Conservation (phyloP, 371 early-diverging fungal genomes). For the Cokeromyces recurvatus region DNA sequence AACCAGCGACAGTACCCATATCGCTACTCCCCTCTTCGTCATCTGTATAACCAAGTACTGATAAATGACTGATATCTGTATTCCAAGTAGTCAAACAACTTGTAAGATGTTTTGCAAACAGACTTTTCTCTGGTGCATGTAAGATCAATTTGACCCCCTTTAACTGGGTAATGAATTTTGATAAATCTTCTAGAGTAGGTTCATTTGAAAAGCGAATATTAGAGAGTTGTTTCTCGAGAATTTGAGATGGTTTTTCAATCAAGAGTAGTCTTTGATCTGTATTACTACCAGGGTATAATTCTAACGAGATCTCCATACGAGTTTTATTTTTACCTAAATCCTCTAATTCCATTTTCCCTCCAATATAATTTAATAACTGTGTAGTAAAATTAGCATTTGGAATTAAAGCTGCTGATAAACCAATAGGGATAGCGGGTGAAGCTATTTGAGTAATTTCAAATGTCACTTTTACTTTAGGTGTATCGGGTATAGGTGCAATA, state of each 20-base stretch:
- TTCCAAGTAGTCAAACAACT: conserved; percentile 50
- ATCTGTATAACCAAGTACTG: conserved; percentile 10
- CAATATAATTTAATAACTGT: conserved; percentile 46
- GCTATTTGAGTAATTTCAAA: conserved; percentile 51
- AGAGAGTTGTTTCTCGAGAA: conserved; percentile 17
- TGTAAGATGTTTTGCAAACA: conserved; percentile 48
- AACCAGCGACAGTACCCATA: not conserved
- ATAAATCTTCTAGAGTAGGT: conserved; percentile 47
- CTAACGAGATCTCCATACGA: conserved; percentile 33
- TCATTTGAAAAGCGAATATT: conserved; percentile 40
- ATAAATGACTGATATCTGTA: conserved; percentile 40
- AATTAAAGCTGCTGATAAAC: conserved; percentile 19
- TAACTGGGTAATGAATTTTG: conserved; percentile 33
- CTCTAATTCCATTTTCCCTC: conserved; percentile 37
- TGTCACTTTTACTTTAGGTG: conserved; percentile 30
- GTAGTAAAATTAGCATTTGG: conserved; percentile 49
- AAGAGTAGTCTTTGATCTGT: conserved; percentile 13
- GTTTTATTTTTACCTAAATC: conserved; percentile 34
- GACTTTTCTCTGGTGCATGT: conserved; percentile 43
- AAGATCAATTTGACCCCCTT: conserved; percentile 40
- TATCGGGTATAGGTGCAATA: conserved; percentile 15
- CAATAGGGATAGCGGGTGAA: conserved; percentile 34
- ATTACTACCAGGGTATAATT: conserved; percentile 26
- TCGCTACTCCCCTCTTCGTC: conserved; percentile 2
- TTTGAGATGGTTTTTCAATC: conserved; percentile 22